Base-by-base conservation (phyloP, 768 basidiomycete genomes). In the Daedalea quercina region DNA sequence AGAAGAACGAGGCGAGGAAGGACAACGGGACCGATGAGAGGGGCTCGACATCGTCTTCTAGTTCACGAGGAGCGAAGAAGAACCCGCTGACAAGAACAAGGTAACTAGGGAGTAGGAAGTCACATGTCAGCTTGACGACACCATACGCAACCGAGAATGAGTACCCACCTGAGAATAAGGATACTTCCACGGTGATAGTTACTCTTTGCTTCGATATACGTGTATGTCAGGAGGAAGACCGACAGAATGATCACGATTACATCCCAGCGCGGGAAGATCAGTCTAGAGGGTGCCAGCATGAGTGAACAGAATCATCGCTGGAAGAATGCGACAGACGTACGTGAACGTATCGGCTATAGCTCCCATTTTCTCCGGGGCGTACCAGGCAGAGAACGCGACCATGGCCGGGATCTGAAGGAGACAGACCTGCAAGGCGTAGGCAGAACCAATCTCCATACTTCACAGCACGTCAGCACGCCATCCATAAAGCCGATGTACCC, bases 391-490 rank as follows among this genome's bases (percentile, higher is more conserved):
- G 70, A 99, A 98, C 0, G 93, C 95, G 13, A 99, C 93, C 95
- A 99, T 98, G 2, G 94, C 92, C 2, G 96, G 96, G 28, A 98
- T 93, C 69, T 99, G 96, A 13, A 99, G 77, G 50, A 99, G 76
- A 68, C 96, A 99, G 15, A 99, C 96, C 69, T 99, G 96, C 2
- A 99, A 77, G 3, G 96, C 96, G 69, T 99, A 99, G 3, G 96
- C 96, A 1, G 96, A 98, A 13, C 96, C 96, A 61, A 99, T 98
- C 70, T 98, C 96, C 94, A 98, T 97, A 67, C 94, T 97, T 57
- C 26, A 54, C n/a, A 37, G 9, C 19, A 9, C 17, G 37, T 52
- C 28, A 54, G 56, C n/a, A 12, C 9, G 12, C 17, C 4, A 9
- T 26, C 23, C 3, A 9, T 9, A 15, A 3, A 34, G 33, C 26